Evolutionary conservation across 208 protist genomes (phyloP), one percentile per base, ranked within the genome.

Genomic region (Trypanosoma conorhini): DNA sequence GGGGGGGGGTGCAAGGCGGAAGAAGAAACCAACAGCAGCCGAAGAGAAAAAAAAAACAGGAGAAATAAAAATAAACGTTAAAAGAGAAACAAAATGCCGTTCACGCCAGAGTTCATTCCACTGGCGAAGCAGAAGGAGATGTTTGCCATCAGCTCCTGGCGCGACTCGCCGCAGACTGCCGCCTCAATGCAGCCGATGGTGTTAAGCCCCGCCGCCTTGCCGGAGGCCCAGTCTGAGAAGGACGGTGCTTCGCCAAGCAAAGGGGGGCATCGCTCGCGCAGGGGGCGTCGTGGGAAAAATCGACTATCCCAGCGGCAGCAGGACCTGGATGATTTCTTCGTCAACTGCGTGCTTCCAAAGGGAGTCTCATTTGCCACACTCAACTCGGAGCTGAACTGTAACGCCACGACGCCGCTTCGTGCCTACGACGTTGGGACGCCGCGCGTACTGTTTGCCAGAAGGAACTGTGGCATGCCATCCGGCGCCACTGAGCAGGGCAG

Each of bases 41-140:
- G 33, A 38, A 7, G 33, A 38, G 51, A 24, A 44, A 62, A 62
- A 31, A 68, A 51, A 59, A 17, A 52, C 35, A 35, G 52, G 54
- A 61, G 59, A 59, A 50, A 55, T 30, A 38, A 30, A 70, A 62
- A 70, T 30, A 68, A 54, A 54, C 17, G 19, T 4, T 22, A 51
- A 54, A 54, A 21, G 48, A 38, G 38, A n/a, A 28, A 62, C 40
- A 67, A 64, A 61, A 91, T 91, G 86, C 78, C 86, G 10, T 55
- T 76, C 46, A 57, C 79, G 17, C 89, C 89, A 17, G 81, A 94
- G 51, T 94, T 88, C 74, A 94, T 94, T 68, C 84, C 89, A 13
- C 74, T 94, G 46, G 70, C 77, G 15, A 89, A 91, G 72, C 69
- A 78, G 52, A 90, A 91, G 77, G 83, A 90, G 61, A 85, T 89